A percentile compares a stretch with the other conserved stretches of the same genome.
Conservation (phyloP, 495 filamentous ascomycete species). For the Aspergillus steynii region DNA sequence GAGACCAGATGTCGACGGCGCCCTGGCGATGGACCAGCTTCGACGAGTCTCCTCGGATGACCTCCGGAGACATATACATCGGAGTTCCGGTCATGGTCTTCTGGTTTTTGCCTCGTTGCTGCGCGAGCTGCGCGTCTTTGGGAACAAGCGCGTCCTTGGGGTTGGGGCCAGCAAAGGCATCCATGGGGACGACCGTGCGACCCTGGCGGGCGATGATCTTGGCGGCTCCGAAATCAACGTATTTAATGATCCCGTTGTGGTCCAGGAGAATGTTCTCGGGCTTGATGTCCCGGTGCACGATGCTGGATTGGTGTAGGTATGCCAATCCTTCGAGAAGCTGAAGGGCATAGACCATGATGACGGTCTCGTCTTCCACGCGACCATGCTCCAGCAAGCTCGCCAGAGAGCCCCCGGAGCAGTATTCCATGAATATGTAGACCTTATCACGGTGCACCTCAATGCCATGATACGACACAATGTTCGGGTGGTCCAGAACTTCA, state of each 20-base stretch:
- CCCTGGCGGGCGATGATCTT: conserved; percentile 96
- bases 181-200: conserved; percentile 72
- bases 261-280: conserved; percentile 98
- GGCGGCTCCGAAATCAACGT: conserved; percentile 96
- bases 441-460: conserved; percentile 98
- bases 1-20: conserved; percentile 95
- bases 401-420: conserved; percentile 93
- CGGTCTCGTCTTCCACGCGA: conserved; percentile 95
- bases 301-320: conserved; percentile 86
- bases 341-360: conserved; percentile 95
- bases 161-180: conserved; percentile 47
- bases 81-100: conserved; percentile 96
- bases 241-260: conserved; percentile 97
- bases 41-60: conserved; percentile 79
- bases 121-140: conserved; percentile 33
- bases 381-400: conserved; percentile 90
- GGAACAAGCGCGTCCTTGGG: conserved; percentile 30
- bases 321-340: conserved; percentile 95
- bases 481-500: conserved; percentile 92
- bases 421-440: conserved; percentile 99
- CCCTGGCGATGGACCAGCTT: conserved; percentile 63
- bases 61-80: conserved; percentile 99
- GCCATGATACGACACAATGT: conserved; percentile 95
- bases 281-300: conserved; percentile 97
- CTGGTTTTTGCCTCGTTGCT: conserved; percentile 61